A percentile compares a stretch with the other conserved stretches of the same genome.
Conservation (phyloP, 352 stramenopile genomes). For the Globisporangium ultimum region DNA sequence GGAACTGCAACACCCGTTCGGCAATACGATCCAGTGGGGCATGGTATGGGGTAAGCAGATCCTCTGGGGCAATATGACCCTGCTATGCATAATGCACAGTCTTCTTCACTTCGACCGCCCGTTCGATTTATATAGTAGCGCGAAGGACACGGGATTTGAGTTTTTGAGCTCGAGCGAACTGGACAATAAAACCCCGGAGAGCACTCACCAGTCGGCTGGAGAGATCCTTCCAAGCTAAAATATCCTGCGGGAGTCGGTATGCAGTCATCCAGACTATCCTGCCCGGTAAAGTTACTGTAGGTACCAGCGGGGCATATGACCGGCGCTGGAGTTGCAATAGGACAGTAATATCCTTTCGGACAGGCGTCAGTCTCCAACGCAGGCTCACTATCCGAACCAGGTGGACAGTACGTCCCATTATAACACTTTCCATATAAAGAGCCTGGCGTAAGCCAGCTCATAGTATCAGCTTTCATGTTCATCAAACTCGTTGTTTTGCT, state of each 20-base stretch:
- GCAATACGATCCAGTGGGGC: slow-evolving; percentile 85
- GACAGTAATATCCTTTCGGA: slow-evolving; percentile 81
- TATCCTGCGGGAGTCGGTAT: slow-evolving; percentile 67
- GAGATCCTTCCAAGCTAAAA: slow-evolving; percentile 59
- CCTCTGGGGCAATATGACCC: slow-evolving; percentile 66
- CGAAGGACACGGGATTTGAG: slow-evolving; percentile 71
- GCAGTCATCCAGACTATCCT: slow-evolving; percentile 71
- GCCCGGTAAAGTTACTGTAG: slow-evolving; percentile 79
- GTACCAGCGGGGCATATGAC: slow-evolving; percentile 82
- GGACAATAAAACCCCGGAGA: slow-evolving; percentile 86
- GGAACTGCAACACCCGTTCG: slow-evolving; percentile 70
- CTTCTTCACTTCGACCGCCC: slow-evolving; percentile 55
- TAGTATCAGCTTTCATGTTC: slow-evolving; percentile 54
- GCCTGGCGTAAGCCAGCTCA: slow-evolving; percentile 53
- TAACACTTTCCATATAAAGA: slow-evolving; percentile 78
- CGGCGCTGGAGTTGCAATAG: slow-evolving; percentile 53
- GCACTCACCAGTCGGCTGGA: slow-evolving; percentile 57
- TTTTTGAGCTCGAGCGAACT: slow-evolving; percentile 53
- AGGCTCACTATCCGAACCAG: slow-evolving; percentile 65
- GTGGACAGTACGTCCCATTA: slow-evolving; percentile 84
- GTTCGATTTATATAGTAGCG: slow-evolving; percentile 74
- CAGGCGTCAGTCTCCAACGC: slow-evolving; percentile 68
- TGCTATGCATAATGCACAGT: slow-evolving; percentile 71
- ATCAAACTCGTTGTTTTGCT: slow-evolving; percentile 58
- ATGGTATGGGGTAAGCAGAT: slow-evolving; percentile 58